phyloP scores from a whole-genome alignment of 345 rosid species.

The Capsella bursapastoris region DNA sequence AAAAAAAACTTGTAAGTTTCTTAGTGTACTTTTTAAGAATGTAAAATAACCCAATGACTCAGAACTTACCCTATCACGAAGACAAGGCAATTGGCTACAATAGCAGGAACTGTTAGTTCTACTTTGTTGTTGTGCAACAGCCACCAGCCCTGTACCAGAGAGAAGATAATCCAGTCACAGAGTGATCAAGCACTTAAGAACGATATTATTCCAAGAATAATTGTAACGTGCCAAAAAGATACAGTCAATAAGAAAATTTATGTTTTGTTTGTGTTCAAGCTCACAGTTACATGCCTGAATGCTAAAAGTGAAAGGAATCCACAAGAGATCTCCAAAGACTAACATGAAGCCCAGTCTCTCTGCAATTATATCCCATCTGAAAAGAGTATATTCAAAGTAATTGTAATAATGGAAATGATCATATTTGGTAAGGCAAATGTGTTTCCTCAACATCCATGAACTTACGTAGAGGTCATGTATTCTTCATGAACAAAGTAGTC shows the following conservation, averaged over 20 bases:
- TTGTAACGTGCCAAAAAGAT: neutral
- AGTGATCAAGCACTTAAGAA: slow-evolving; percentile 25
- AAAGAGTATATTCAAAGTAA: slow-evolving; percentile 2
- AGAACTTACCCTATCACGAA: slow-evolving; percentile 78
- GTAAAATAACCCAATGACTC: neutral
- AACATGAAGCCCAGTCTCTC: slow-evolving; percentile 97
- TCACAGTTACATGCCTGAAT: slow-evolving; percentile 71
- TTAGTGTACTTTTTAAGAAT: slow-evolving; percentile 13
- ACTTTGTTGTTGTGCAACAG: slow-evolving; percentile 79
- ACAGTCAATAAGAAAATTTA: neutral
- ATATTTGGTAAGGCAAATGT: neutral
- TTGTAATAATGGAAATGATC: neutral
- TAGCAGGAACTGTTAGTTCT: slow-evolving; percentile 63
- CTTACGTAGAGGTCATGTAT: slow-evolving; percentile 97
- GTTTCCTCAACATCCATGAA: slow-evolving; percentile 29
- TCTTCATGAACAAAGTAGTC: slow-evolving; percentile 86
- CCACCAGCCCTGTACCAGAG: slow-evolving; percentile 84
- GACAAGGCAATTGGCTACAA: slow-evolving; percentile 61
- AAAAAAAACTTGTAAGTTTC: slow-evolving; percentile 13
- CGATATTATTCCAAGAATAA: neutral
- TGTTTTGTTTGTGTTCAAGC: slow-evolving; percentile 4
- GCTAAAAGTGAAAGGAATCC: slow-evolving; percentile 97
- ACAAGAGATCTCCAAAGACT: slow-evolving; percentile 92
- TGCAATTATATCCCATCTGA: slow-evolving; percentile 95
- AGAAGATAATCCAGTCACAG: slow-evolving; percentile 35